Evolutionary conservation across 139 green algal genomes (phyloP).

Genomic region (Astrephomene gubernaculifera): DNA sequence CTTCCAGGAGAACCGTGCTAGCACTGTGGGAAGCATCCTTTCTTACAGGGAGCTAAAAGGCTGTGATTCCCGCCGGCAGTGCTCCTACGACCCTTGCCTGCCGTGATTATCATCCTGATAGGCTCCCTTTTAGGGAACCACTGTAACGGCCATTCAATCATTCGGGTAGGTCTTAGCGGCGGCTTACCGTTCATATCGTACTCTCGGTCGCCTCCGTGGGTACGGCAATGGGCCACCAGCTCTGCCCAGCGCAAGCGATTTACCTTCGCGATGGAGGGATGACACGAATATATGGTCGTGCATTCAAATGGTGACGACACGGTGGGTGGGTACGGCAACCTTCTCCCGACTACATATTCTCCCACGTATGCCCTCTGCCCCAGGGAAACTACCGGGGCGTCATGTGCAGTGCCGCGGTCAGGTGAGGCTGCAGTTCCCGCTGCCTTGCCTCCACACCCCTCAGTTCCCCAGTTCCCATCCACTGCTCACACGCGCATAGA

Average conservation of each 20-base stretch:
- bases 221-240: constrained; percentile 29
- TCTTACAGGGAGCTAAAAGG: no score
- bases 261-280: background rate
- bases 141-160: background rate
- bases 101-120: no score
- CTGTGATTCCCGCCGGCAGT: no score
- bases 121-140: no score
- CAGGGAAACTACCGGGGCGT: background rate
- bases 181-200: constrained; percentile 26
- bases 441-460: background rate
- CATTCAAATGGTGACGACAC: background rate
- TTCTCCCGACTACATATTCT: background rate
- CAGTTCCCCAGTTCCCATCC: background rate
- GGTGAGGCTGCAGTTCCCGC: background rate
- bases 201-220: constrained; percentile 18
- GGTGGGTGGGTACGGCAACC: background rate
- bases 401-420: background rate
- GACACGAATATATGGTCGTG: background rate
- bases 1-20: no score
- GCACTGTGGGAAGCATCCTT: no score
- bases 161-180: no score
- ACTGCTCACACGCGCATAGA: constrained; percentile 3
- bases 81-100: no score
- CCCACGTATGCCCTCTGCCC: background rate
- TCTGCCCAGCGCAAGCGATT: constrained; percentile 16